A percentile compares a stretch with the other conserved stretches of the same genome.
Conservation (phyloP, 164 flowering plant species). For the Pachysandra terminalis region DNA sequence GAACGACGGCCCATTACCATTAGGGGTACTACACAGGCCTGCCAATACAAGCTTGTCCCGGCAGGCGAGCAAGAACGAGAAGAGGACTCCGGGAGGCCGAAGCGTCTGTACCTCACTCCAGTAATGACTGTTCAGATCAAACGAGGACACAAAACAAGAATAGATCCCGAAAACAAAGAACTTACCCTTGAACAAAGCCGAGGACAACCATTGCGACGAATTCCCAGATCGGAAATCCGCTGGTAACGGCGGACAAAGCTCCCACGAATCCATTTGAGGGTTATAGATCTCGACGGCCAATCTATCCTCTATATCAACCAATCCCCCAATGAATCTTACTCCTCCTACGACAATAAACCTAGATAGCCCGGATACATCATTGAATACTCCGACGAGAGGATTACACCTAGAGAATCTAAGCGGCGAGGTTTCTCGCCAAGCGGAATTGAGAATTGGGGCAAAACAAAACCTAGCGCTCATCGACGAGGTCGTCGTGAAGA, state of each 20-base stretch:
- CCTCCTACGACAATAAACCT: slow-evolving; percentile 65
- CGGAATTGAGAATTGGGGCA: slow-evolving; percentile 29
- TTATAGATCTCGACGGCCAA: slow-evolving; percentile 61
- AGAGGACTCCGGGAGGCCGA: slow-evolving; percentile 54
- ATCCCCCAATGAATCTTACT: slow-evolving; percentile 45
- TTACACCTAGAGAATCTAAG: slow-evolving; percentile 43
- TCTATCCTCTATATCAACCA: slow-evolving; percentile 62
- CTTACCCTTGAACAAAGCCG: slow-evolving; percentile 41
- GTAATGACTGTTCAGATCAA: slow-evolving; percentile 32
- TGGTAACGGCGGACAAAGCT: slow-evolving; percentile 55
- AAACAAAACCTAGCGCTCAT: slow-evolving; percentile 31
- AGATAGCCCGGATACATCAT: slow-evolving; percentile 9
- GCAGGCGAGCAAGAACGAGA: slow-evolving; percentile 54
- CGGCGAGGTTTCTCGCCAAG: slow-evolving; percentile 46
- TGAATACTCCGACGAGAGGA: slow-evolving; percentile 55
- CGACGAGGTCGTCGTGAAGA: slow-evolving; percentile 40
- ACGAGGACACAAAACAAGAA: slow-evolving; percentile 44
- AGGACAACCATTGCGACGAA: slow-evolving; percentile 44
- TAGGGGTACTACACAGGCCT: slow-evolving; percentile 40
- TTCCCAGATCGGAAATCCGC: slow-evolving; percentile 44
- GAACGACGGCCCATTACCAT: slow-evolving; percentile 39
- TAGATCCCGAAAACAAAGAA: slow-evolving; percentile 53
- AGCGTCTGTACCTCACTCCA: slow-evolving; percentile 63
- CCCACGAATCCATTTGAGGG: slow-evolving; percentile 43
- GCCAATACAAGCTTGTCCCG: slow-evolving; percentile 46